Evolutionary conservation across 2,329 filamentous ascomycete genomes (phyloP), one percentile per base, ranked within the genome.

Genomic region (Endoconidiophora laricicola): DNA sequence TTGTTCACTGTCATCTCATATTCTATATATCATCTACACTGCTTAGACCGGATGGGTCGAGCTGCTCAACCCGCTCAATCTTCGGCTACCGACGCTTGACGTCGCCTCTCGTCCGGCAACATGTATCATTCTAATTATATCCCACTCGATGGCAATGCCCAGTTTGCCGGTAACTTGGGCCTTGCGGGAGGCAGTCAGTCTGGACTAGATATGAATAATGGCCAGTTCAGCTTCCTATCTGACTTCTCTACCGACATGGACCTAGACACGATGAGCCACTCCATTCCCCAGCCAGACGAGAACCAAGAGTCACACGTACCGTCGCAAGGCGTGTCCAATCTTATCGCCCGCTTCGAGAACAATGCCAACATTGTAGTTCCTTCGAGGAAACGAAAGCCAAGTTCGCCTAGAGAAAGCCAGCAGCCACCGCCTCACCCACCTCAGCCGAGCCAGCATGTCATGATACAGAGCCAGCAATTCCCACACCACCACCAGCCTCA

Each of bases 341-440:
- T 54, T 18, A 54, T 54, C 36, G 53, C 53, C 10, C 53, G 50
- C 40, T 54, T 54, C 16, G 53, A 54, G 23, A 54, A 50, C 18
- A 45, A 29, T 37, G 16, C 40, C 20, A 47, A 43, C 22, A 45
- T 18, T 18, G 16, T 14, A 38, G 14, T n/a, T 29, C 22, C 41
- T 16, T 39, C 46, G 16, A 40, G 45, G 18, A 52, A 48, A 44
- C 40, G 50, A 36, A 52, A 52, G 6, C 45, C 39, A 20, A 39
- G 40, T 7, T 44, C 42, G 6, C 45, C 44, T 20, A 22, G 37
- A 9, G 49, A 54, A 50, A 48, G 47, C 50, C 10, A 46, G 20
- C 37, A 53, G 38, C 33, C 40, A 38, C 40, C 29, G 39, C 43
- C 44, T 39, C 43, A 48, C 44, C 40, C 38, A 12, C 20, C 50